A percentile compares a stretch with the other conserved stretches of the same genome.
Conservation (phyloP, 305 asterid species). For the Euphrasia arctica region DNA sequence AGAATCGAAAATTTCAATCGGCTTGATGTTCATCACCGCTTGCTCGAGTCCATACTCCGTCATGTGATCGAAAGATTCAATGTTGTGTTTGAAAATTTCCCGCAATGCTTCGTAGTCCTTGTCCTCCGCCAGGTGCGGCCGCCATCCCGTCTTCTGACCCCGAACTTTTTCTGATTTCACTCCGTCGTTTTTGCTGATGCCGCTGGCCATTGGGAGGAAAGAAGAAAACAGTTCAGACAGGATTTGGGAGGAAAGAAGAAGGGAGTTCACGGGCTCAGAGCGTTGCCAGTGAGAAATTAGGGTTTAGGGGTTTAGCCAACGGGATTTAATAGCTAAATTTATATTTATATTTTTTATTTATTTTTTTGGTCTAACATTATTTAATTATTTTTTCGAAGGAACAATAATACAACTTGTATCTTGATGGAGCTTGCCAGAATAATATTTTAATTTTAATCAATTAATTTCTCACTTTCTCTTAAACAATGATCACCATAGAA, state of each 20-base stretch:
- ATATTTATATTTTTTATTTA: too few relatives aligned
- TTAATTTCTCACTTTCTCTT: too few relatives aligned
- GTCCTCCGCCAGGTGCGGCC: constrained; percentile 63
- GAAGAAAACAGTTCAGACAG: neutral
- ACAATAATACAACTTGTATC: too few relatives aligned
- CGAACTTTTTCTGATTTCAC: neutral
- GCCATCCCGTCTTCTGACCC: constrained; percentile 23
- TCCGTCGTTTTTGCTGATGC: neutral
- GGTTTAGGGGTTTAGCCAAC: constrained; percentile 13
- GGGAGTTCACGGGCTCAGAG: neutral
- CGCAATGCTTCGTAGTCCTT: constrained; percentile 59
- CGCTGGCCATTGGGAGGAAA: constrained; percentile 23
- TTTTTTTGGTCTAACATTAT: too few relatives aligned
- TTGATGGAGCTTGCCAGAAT: too few relatives aligned
- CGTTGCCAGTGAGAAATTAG: neutral
- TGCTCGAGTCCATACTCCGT: constrained; percentile 52
- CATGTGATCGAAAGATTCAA: constrained; percentile 83
- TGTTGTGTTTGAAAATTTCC: constrained; percentile 68
- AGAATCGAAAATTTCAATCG: constrained; percentile 51
- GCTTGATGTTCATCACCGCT: constrained; percentile 53
- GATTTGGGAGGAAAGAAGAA: neutral
- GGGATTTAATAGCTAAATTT: neutral
- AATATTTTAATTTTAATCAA: too few relatives aligned
- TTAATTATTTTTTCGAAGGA: too few relatives aligned
- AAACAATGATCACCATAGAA: too few relatives aligned